Conservation (phyloP, 1,284 basidiomycete species). For the Irpex sp. region DNA sequence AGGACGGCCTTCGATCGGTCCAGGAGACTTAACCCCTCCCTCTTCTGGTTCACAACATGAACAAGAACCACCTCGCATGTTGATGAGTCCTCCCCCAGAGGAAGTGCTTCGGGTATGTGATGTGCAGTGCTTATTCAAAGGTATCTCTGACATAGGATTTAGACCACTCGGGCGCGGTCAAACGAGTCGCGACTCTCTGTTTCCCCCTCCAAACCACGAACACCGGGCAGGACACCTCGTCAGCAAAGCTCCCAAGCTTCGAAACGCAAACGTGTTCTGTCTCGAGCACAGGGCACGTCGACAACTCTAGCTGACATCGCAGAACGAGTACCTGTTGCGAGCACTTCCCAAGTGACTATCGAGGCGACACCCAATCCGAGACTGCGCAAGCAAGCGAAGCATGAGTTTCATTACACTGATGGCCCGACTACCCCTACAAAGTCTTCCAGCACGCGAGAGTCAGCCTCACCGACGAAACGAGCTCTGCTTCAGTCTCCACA, state of each 20-base stretch:
- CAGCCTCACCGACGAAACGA: constrained; percentile 30
- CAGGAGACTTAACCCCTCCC: constrained; percentile 28
- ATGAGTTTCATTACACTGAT: constrained; percentile 19
- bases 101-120: constrained; percentile 28
- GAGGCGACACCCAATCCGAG: constrained; percentile 57
- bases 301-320: constrained; percentile 10
- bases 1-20: constrained; percentile 1
- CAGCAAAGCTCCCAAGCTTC: constrained; percentile 10
- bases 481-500: constrained; percentile 40
- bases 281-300: not conserved
- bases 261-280: constrained; percentile 34
- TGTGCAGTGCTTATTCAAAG: constrained; percentile 15
- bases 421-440: constrained; percentile 23
- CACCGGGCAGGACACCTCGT: not conserved
- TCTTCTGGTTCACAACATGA: constrained; percentile 22
- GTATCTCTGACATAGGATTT: not conserved
- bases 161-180: constrained; percentile 19
- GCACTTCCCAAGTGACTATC: constrained; percentile 16
- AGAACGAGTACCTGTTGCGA: constrained; percentile 13
- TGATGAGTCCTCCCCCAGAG: constrained; percentile 47
- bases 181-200: constrained; percentile 8
- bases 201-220: constrained; percentile 13
- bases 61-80: constrained; percentile 26
- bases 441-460: constrained; percentile 16
- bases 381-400: constrained; percentile 50